Base-by-base conservation (phyloP, 1,284 basidiomycete genomes). In the Anthracocystis walkeri region DNA sequence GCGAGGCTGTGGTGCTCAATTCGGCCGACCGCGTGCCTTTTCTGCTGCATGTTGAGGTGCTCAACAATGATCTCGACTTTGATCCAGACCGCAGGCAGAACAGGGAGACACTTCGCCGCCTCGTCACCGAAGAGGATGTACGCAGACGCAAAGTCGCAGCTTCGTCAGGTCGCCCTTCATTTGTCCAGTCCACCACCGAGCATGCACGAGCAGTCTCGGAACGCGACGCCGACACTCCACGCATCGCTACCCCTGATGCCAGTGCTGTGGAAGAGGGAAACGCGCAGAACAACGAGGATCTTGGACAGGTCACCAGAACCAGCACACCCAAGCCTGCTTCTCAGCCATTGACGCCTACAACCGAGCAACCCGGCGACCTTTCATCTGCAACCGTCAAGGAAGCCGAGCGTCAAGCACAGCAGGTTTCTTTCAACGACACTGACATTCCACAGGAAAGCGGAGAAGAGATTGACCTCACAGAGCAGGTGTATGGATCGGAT, bases 1-100 rank as follows among this genome's bases (percentile, higher is more conserved):
- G 95, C 23, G 97, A 99, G 87, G 93, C 94, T 46, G 97, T 99
- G 38, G 97, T 99, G 6, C 90, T 99, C 50, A 99, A 99, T 85
- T 99, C 96, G 40, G 97, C 97, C 3, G 95, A 99, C 86, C 90
- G 93, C 51, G 95, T 94, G 1, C 97, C 97, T 1, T 99, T 93
- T 84, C 88, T 99, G 35, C 89, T 99, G 16, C 90, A 97, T 69
- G 90, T 99, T 61, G 97, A 99, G 86, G 91, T 99, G 54, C 88
- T 99, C 33, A 90, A 91, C 77, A 91, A 91, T 58, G 96, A 99
- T 81, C 89, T 99, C 25, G 93, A 97, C 84, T 99, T 99, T 86
- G 93, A 98, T 82, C 94, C 97, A 0, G 92, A 81, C n/a, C 74
- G 83, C 79, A 88, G 95, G 54, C 88, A 89, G 44, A 99, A 99